Base-by-base conservation (phyloP, 805 yeast species). In the Wickerhamiella brachini region DNA sequence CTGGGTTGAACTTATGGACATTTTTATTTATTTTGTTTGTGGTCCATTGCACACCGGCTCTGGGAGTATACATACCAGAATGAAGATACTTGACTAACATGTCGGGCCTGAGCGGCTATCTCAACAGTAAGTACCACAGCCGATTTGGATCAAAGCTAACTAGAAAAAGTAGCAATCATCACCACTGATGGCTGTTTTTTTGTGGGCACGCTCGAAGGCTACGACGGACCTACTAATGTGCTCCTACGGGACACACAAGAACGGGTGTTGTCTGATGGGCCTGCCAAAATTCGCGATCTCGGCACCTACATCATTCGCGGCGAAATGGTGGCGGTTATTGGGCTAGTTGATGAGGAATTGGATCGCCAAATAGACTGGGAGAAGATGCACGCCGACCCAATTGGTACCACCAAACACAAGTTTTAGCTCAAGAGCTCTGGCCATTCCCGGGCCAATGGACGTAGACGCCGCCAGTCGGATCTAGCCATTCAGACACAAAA, bases 251-350 rank as follows among this genome's bases (percentile, higher is more conserved):
- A 59, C 26, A 52, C 69, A 2, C 50, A 59, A 45, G 65, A 60
- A 43, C 58, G 71, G 7, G 49, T 58, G 9, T 42, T 63, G 2
- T 59, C 62, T 9, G 62, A 58, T 17, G 59, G 56, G 26, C 59
- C 59, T 0, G 48, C 62, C 1, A 56, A 56, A 17, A 56, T 55
- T 6, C 56, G 57, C 12, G 57, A 62, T 15, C 52, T 66, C n/a
- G 71, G 71, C 5, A 51, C 64, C 1, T 64, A 65, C 55, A 49
- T 68, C 20, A 44, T 68, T 10, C 60, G 71, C 17, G 71, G 71
- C 2, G 71, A 67, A 37, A 52, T 59, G 38, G 68, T 68, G 10
- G 66, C 64, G 1, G 43, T 60, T 5, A 56, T 67, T 49, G 71
- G 71, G 4, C 54, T 60, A 34, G 57, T 65, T 5, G 69, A 67